Conservation (phyloP, 352 stramenopile genomes). For the Globisporangium solare region DNA sequence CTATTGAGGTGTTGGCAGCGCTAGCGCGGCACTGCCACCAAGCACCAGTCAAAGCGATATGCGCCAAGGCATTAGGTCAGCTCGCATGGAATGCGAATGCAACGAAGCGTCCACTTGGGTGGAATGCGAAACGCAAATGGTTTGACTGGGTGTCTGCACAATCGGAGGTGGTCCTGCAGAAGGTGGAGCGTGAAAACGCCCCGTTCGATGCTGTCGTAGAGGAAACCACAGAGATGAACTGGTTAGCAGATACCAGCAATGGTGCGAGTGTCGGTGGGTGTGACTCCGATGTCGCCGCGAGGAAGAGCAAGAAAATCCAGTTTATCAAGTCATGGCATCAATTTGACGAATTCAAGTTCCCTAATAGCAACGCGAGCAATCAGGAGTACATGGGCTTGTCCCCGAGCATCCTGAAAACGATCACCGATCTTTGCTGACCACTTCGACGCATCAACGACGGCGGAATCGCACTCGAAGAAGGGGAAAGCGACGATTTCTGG, state of each 20-base stretch:
- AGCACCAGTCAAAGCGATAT: slow-evolving; percentile 32
- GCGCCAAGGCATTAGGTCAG: slow-evolving; percentile 45
- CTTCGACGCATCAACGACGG: background rate
- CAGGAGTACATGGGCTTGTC: slow-evolving; percentile 66
- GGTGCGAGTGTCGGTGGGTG: slow-evolving; percentile 30
- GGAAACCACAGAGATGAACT: slow-evolving; percentile 37
- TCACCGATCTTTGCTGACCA: slow-evolving; percentile 39
- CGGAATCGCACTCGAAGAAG: background rate
- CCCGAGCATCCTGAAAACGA: slow-evolving; percentile 38
- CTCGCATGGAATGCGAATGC: slow-evolving; percentile 68
- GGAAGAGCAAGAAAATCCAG: slow-evolving; percentile 39
- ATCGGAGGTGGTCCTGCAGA: slow-evolving; percentile 27
- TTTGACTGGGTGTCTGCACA: slow-evolving; percentile 42
- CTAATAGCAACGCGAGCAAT: slow-evolving; percentile 43
- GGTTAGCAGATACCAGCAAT: slow-evolving; percentile 41
- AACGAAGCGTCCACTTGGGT: slow-evolving; percentile 48
- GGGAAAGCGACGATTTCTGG: slow-evolving; percentile 1
- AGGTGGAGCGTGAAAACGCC: slow-evolving; percentile 19
- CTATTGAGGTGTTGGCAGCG: slow-evolving; percentile 54
- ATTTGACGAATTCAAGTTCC: slow-evolving; percentile 34
- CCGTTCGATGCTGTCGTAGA: slow-evolving; percentile 52
- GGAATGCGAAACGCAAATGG: slow-evolving; percentile 65
- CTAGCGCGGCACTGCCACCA: slow-evolving; percentile 41
- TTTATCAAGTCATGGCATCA: slow-evolving; percentile 55
- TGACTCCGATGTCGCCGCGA: slow-evolving; percentile 17